A percentile compares a stretch with the other conserved stretches of the same genome.
Evolutionary conservation across 768 basidiomycete genomes (phyloP).

Genomic region (Nidularia sp.): DNA sequence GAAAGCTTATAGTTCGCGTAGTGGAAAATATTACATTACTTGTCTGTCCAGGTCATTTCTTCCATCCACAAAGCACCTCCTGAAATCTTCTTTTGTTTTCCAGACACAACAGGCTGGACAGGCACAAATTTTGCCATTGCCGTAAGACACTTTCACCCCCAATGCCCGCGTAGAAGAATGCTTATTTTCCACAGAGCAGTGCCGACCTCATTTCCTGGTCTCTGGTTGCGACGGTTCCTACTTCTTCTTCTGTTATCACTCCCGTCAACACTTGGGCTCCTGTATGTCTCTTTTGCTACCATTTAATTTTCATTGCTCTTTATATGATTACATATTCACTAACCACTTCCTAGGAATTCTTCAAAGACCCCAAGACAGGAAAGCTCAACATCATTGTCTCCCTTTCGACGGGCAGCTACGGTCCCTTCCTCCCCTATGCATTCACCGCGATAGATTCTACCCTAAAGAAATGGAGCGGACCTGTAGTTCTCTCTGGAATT

Average conservation of each 20-base stretch:
- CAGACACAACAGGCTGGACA: conserved; percentile 31
- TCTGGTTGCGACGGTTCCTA: conserved; percentile 21
- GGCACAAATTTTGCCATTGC: conserved; percentile 31
- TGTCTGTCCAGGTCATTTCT: conserved; percentile 11
- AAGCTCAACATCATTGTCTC: conserved; percentile 27
- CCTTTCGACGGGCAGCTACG: conserved; percentile 29
- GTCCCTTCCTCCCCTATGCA: conserved; percentile 28
- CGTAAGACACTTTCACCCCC: conserved; percentile 8
- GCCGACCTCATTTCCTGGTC: conserved; percentile 23
- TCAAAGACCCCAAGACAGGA: conserved; percentile 28
- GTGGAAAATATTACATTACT: conserved; percentile 29
- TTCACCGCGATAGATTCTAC: conserved; percentile 25
- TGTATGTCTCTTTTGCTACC: conserved; percentile 6
- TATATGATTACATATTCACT: neutral
- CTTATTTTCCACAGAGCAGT: conserved; percentile 17
- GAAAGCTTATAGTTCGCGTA: conserved; percentile 2
- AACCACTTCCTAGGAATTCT: conserved; percentile 22
- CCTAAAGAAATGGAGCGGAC: conserved; percentile 22
- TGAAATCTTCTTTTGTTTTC: neutral
- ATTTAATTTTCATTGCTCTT: neutral
- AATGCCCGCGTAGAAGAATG: too few relatives aligned
- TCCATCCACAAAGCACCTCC: neutral
- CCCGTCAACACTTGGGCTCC: conserved; percentile 31
- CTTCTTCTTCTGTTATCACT: conserved; percentile 19
- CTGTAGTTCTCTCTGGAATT: conserved; percentile 27